Evolutionary conservation across 768 basidiomycete genomes (phyloP), one percentile per base, ranked within the genome.

Genomic region (Pilatotrama ljubarskyi): DNA sequence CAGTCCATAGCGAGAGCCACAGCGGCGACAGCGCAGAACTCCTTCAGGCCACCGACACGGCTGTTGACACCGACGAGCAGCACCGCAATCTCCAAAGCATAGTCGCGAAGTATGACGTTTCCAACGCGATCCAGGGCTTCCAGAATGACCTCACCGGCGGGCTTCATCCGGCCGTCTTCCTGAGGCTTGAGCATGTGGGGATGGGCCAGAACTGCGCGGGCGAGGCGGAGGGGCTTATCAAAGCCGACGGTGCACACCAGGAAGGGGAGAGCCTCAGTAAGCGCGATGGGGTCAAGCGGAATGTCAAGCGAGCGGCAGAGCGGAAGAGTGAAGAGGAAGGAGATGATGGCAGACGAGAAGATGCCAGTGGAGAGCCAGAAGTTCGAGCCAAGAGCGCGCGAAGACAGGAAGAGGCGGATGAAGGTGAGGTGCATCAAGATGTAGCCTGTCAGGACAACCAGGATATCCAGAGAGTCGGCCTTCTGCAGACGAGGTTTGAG

Each of bases 191-290:
- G 59, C 42, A 69, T 66, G 24, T 90, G 83, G 2, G 90, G 91
- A 66, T 95, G 91, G 26, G 84, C 82, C 75, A 98, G 93, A 15
- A 98, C 91, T 2, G 94, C 89, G 13, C 88, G 82, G 2, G 95
- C 95, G 24, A 99, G 86, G 7, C 92, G 84, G 46, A 96, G 86
- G 0, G 95, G 96, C 73, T 99, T 98, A 76, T 99, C 97, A 73
- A 98, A 99, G 7, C 96, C 96, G 60, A 99, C 87, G 1, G 95
- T 97, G 73, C 96, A 96, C 36, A 99, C 95, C 48, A 98, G 80
- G 86, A 98, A 98, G 0, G 97, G 97, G 0, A 99, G 83, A 0
- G 97, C 96, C 73, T 99, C 97, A 10, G 92, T 93, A 51, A 99
- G 81, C 10, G 88, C 88, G 53, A 98, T 88, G 1, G 94, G 93